These are phyloP conservation scores for Podospora anserina DNA, from an alignment of 495 filamentous ascomycete genomes.

Conservation along the genomic window DNA sequence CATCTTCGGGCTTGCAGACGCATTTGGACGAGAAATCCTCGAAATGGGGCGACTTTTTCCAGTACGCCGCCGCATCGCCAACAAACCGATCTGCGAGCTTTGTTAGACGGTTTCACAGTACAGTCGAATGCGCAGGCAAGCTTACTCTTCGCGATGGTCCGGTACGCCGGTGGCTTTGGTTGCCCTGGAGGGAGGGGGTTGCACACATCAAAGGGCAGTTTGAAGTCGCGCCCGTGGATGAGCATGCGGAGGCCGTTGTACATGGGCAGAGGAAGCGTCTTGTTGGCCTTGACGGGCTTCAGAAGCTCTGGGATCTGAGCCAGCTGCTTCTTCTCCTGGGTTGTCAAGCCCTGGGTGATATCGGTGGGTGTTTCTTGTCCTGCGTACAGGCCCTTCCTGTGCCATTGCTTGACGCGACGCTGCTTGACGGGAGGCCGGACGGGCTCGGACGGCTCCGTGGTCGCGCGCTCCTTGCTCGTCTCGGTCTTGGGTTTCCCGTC, in stretches of 20 bases:
- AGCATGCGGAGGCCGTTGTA: constrained; percentile 53
- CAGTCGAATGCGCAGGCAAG: background rate
- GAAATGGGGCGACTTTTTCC: constrained; percentile 73
- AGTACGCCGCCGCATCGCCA: constrained; percentile 78
- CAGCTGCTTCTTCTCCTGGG: constrained; percentile 61
- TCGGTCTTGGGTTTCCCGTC: constrained; percentile 22
- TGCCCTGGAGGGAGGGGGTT: constrained; percentile 79
- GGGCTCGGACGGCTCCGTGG: background rate
- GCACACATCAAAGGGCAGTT: constrained; percentile 85
- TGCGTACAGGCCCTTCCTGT: constrained; percentile 80
- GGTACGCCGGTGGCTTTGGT: constrained; percentile 87
- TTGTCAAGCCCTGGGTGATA: constrained; percentile 52
- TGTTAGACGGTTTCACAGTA: constrained; percentile 9
- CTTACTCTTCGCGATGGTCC: constrained; percentile 81
- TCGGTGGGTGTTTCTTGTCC: constrained; percentile 67
- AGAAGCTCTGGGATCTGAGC: constrained; percentile 51
- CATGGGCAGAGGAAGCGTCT: constrained; percentile 42
- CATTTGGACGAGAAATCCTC: constrained; percentile 73
- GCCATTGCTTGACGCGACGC: constrained; percentile 65
- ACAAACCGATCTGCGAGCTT: constrained; percentile 73
- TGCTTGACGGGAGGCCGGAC: constrained; percentile 40
- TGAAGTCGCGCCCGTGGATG: constrained; percentile 70
- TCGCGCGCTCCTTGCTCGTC: constrained; percentile 27
- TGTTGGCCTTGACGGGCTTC: constrained; percentile 39
- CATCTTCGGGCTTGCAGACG: constrained; percentile 70